phyloP scores from a whole-genome alignment of 257 asterid genomes.

The Coffea canephora region DNA sequence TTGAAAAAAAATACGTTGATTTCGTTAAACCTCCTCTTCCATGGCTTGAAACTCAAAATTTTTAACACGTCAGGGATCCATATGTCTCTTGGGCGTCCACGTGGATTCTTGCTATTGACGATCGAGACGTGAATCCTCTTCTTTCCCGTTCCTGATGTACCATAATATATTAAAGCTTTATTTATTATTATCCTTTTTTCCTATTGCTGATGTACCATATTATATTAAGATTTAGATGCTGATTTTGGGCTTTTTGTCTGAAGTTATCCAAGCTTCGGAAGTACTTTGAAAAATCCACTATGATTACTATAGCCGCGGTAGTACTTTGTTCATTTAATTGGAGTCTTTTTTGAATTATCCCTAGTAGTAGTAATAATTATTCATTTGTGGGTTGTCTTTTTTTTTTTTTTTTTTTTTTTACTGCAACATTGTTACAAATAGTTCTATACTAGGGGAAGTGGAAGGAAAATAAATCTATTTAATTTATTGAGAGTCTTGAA shows the following conservation, averaged over 20 bases:
- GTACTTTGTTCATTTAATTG: no score
- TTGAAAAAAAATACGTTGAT: neutral
- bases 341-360: neutral
- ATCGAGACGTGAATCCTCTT: constrained; percentile 51
- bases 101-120: constrained; percentile 37
- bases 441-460: no score
- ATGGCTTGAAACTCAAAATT: constrained; percentile 23
- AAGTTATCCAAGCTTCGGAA: neutral
- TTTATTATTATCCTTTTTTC: no score
- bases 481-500: no score
- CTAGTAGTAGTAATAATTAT: neutral
- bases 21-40: constrained; percentile 35
- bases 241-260: neutral
- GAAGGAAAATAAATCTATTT: no score
- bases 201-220: no score
- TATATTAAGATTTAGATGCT: no score
- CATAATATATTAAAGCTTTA: no score
- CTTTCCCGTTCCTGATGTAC: neutral
- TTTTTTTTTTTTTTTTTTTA: no score
- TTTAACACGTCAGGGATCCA: constrained; percentile 60
- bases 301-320: no score
- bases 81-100: constrained; percentile 40
- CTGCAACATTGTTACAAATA: no score
- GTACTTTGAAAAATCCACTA: neutral
- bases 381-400: neutral